phyloP scores from a whole-genome alignment of 1,284 basidiomycete species.

The Ustilago esculenta region DNA sequence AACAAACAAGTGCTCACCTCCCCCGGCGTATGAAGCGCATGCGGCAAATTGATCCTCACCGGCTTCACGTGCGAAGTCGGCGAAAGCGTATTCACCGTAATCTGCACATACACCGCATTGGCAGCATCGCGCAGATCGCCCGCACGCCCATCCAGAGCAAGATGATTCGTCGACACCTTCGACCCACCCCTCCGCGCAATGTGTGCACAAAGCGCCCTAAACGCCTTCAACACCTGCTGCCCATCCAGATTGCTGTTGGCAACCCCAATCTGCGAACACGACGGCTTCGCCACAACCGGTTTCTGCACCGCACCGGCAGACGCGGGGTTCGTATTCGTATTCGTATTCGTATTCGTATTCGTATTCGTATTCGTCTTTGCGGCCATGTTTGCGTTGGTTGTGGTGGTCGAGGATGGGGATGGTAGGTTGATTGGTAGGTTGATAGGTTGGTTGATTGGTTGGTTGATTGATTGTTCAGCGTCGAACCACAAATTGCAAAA shows the following conservation, averaged over 20 bases:
- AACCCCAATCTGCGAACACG: constrained; percentile 20
- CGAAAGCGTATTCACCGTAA: constrained; percentile 56
- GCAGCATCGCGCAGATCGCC: constrained; percentile 41
- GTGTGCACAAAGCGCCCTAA: constrained; percentile 58
- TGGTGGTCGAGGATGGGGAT: no score
- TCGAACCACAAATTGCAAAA: no score
- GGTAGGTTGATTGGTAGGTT: no score
- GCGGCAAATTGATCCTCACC: constrained; percentile 64
- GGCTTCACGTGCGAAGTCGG: constrained; percentile 55
- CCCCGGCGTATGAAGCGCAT: constrained; percentile 84
- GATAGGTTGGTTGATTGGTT: no score
- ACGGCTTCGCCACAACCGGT: constrained; percentile 19
- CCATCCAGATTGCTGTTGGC: constrained; percentile 44
- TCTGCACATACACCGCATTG: constrained; percentile 56
- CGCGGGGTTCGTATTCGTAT: constrained; percentile 3
- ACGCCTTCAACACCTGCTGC: constrained; percentile 57
- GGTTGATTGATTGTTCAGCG: no score
- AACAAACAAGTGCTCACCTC: constrained; percentile 84
- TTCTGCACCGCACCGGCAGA: constrained; percentile 12
- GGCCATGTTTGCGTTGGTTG: no score
- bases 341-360: constrained; percentile 31
- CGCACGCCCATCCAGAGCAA: constrained; percentile 47
- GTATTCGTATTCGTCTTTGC: no score
- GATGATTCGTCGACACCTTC: constrained; percentile 4
- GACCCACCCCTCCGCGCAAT: constrained; percentile 17